A percentile compares a stretch with the other conserved stretches of the same genome.
Evolutionary conservation across 345 rosid species (phyloP).

Genomic region (Salix caprea): DNA sequence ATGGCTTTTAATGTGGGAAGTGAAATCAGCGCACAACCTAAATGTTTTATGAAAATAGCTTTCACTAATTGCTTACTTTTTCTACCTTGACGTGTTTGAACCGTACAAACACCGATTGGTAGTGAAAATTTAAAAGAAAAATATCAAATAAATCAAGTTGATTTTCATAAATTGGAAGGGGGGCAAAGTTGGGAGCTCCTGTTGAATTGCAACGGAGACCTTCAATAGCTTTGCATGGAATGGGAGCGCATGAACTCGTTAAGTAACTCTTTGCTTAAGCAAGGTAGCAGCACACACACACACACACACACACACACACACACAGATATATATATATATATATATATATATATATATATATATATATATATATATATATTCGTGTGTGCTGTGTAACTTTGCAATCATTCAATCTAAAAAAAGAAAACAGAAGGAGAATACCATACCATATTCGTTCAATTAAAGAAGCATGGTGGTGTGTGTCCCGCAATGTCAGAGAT

Average conservation of each 20-base stretch:
- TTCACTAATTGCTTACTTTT: not conserved
- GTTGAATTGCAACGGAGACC: not conserved
- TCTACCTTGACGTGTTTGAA: not conserved
- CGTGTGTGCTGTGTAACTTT: not conserved
- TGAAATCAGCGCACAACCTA: not conserved
- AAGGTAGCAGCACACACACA: not conserved
- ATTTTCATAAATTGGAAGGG: not conserved
- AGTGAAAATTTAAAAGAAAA: not conserved
- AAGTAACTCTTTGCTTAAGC: not conserved
- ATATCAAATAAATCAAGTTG: not conserved
- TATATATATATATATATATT: no score
- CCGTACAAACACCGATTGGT: not conserved
- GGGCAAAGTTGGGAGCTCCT: not conserved
- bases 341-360: no score
- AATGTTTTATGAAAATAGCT: not conserved
- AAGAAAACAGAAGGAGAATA: not conserved
- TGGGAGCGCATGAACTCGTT: not conserved
- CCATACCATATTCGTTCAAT: no score
- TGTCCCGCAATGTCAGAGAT: not conserved
- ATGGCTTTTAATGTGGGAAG: not conserved
- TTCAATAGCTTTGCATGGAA: not conserved
- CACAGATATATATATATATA: no score
- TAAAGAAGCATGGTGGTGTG: no score
- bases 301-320: no score
- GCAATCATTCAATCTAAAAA: not conserved